Conservation (phyloP, 2,329 filamentous ascomycete genomes). For the Raffaelea deltoideospora region DNA sequence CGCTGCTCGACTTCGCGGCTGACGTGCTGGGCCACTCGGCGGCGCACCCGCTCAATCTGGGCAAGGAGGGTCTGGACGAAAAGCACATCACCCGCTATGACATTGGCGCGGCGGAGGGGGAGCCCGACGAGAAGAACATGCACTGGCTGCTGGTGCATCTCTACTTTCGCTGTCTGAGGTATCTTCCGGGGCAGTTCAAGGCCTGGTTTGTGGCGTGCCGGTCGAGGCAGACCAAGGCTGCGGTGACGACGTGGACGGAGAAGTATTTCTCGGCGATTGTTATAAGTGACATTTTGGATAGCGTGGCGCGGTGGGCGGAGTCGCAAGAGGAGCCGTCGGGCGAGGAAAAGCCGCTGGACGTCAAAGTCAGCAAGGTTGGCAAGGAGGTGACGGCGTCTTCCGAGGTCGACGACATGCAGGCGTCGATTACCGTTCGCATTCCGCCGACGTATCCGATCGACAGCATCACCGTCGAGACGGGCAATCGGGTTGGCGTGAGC, state of each 20-base stretch:
- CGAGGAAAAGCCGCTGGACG: slow-evolving; percentile 40
- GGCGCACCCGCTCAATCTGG: slow-evolving; percentile 58
- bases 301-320: slow-evolving; percentile 52
- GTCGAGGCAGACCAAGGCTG: slow-evolving; percentile 63
- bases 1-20: slow-evolving; percentile 65
- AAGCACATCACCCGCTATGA: slow-evolving; percentile 42
- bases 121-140: slow-evolving; percentile 55
- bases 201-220: slow-evolving; percentile 72
- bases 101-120: slow-evolving; percentile 34
- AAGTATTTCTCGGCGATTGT: slow-evolving; percentile 65
- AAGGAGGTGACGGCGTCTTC: slow-evolving; percentile 74
- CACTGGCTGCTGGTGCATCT: slow-evolving; percentile 76
- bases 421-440: slow-evolving; percentile 67
- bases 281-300: slow-evolving; percentile 48
- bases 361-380: slow-evolving; percentile 58
- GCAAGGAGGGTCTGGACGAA: slow-evolving; percentile 46
- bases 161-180: slow-evolving; percentile 68
- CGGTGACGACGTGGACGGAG: slow-evolving; percentile 73
- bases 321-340: slow-evolving; percentile 28
- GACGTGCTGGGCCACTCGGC: slow-evolving; percentile 70
- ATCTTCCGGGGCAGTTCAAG: slow-evolving; percentile 65
- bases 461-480: slow-evolving; percentile 56
- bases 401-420: slow-evolving; percentile 73
- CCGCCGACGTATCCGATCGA: slow-evolving; percentile 74
- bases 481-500: slow-evolving; percentile 73